A percentile compares a stretch with the other conserved stretches of the same genome.
phyloP scores from a whole-genome alignment of 768 basidiomycete species.

The Gautieria morchelliformis region DNA sequence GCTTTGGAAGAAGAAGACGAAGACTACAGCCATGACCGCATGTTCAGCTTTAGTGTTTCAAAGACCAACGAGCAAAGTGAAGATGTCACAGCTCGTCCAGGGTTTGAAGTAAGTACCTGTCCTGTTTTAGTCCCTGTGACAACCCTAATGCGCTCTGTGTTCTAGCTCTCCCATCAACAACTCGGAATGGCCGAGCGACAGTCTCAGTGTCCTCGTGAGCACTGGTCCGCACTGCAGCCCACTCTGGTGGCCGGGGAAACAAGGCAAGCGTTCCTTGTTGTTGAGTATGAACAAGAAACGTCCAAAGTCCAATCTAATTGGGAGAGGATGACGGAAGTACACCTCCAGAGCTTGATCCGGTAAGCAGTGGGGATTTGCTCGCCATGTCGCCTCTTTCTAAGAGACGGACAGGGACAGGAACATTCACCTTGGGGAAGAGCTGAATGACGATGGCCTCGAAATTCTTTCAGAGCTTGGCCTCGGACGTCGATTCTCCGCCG shows the following conservation, averaged over 20 bases:
- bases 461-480: constrained; percentile 24
- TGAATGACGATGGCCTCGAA: constrained; percentile 18
- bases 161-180: neutral
- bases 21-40: constrained; percentile 34
- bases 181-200: neutral
- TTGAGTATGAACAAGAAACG: constrained; percentile 13
- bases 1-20: constrained; percentile 20
- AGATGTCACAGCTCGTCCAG: constrained; percentile 30
- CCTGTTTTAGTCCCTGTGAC: neutral
- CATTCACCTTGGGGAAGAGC: constrained; percentile 16
- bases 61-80: constrained; percentile 51
- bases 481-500: constrained; percentile 15
- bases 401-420: neutral
- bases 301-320: neutral
- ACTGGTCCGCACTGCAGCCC: constrained; percentile 13
- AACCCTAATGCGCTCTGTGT: neutral
- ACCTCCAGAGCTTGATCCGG: too few relatives aligned
- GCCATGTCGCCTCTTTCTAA: too few relatives aligned
- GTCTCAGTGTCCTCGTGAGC: neutral
- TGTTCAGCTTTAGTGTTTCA: constrained; percentile 44
- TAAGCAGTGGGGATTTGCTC: too few relatives aligned
- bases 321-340: neutral
- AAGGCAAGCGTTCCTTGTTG: constrained; percentile 30
- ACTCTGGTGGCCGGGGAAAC: constrained; percentile 32
- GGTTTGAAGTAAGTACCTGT: constrained; percentile 32